phyloP scores from a whole-genome alignment of 345 rosid species.

The Erysimum cheiranthoides region DNA sequence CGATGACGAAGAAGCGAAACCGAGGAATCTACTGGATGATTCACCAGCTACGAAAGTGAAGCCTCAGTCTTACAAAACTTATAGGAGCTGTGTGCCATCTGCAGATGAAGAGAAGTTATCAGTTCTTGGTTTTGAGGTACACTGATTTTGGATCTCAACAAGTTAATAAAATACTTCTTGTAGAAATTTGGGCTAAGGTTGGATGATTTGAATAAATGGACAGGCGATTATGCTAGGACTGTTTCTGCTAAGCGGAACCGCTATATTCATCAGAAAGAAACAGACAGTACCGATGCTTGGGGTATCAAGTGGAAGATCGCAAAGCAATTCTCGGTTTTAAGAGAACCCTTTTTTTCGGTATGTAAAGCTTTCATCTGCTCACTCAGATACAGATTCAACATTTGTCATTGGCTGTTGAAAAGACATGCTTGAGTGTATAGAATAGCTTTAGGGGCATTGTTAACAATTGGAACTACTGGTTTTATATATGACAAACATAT shows the following conservation, averaged over 20 bases:
- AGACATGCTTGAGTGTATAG: slow-evolving; percentile 28
- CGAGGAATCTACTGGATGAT: slow-evolving; percentile 60
- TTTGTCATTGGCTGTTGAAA: slow-evolving; percentile 18
- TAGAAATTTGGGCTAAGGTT: not conserved
- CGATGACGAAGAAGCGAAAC: slow-evolving; percentile 46
- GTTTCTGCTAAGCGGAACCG: slow-evolving; percentile 66
- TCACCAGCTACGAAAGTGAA: slow-evolving; percentile 45
- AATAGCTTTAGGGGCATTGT: slow-evolving; percentile 20
- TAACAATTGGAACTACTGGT: not conserved
- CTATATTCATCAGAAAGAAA: slow-evolving; percentile 68
- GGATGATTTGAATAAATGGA: slow-evolving; percentile 25
- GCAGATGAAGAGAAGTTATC: slow-evolving; percentile 76
- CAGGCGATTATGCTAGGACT: slow-evolving; percentile 68
- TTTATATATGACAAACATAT: not conserved
- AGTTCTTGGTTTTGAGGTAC: slow-evolving; percentile 87
- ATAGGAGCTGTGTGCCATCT: slow-evolving; percentile 85
- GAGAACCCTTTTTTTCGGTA: not conserved
- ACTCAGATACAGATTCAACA: not conserved
- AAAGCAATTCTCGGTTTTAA: slow-evolving; percentile 68
- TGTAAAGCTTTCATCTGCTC: slow-evolving; percentile 34
- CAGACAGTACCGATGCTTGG: slow-evolving; percentile 57
- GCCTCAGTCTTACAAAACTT: slow-evolving; percentile 67
- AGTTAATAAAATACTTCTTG: not conserved
- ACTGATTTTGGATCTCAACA: not conserved
- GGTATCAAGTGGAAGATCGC: slow-evolving; percentile 63